A percentile compares a stretch with the other conserved stretches of the same genome.
phyloP scores from a whole-genome alignment of 306 rosid species.

The Hylodesmum podocarpum region DNA sequence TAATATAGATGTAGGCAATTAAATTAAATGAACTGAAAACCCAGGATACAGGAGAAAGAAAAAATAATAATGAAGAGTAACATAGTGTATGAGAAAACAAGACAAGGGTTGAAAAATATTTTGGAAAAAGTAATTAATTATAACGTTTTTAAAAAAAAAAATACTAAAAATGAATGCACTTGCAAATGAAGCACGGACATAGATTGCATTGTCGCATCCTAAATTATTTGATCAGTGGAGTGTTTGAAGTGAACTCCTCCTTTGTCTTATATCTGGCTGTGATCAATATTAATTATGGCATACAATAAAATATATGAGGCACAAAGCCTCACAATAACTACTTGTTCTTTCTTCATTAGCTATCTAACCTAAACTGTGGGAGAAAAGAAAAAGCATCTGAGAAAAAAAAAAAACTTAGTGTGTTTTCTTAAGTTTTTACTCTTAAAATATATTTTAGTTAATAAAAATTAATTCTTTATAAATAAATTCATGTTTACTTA shows the following conservation, averaged over 20 bases:
- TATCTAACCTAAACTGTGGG: slow-evolving; percentile 3
- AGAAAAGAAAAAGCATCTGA: slow-evolving; percentile 20
- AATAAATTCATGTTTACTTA: no score
- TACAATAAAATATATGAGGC: background rate
- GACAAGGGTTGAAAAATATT: background rate
- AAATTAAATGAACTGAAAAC: background rate
- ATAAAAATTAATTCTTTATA: no score
- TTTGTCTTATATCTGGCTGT: slow-evolving; percentile 21
- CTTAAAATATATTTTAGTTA: no score
- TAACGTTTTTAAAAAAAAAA: background rate
- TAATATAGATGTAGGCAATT: background rate
- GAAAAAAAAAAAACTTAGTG: no score
- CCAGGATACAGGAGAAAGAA: background rate
- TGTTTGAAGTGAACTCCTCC: background rate
- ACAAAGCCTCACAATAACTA: background rate
- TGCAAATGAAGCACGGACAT: background rate
- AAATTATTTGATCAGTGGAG: background rate
- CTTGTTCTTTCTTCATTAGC: slow-evolving; percentile 30
- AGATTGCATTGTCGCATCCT: background rate
- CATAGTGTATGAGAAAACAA: background rate
- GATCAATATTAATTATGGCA: background rate
- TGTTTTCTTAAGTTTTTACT: no score
- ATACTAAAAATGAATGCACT: background rate
- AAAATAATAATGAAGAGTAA: background rate
- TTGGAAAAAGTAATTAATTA: background rate